phyloP scores from a whole-genome alignment of 306 rosid species.

The Cucumis hystrix region DNA sequence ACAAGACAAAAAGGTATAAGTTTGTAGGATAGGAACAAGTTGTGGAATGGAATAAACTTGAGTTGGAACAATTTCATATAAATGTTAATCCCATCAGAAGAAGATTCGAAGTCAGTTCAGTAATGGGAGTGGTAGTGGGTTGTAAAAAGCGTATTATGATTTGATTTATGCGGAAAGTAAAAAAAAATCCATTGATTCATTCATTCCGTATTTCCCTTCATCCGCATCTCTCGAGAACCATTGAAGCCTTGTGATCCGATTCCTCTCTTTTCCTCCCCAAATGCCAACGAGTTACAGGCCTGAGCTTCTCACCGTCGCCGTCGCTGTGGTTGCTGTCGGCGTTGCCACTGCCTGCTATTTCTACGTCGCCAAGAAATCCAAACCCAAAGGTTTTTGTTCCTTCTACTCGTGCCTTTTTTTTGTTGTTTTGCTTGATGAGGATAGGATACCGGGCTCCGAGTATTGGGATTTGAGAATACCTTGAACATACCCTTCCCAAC shows the following conservation, averaged over 20 bases:
- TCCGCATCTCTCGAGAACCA: not conserved
- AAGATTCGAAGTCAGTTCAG: not conserved
- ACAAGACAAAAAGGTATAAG: no score
- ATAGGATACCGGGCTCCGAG: not conserved
- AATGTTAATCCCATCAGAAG: not conserved
- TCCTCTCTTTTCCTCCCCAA: not conserved
- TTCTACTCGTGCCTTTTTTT: not conserved
- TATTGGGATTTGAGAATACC: not conserved
- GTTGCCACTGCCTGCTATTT: conserved; percentile 46
- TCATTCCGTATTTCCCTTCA: not conserved
- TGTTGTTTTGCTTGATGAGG: not conserved
- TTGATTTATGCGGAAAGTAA: not conserved
- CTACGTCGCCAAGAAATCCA: conserved; percentile 43
- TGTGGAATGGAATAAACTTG: no score
- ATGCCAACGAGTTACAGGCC: conserved; percentile 23
- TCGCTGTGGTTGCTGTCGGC: conserved; percentile 38
- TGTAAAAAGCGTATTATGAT: not conserved
- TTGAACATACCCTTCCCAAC: not conserved
- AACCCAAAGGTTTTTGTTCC: conserved; percentile 17
- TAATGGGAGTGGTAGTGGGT: not conserved
- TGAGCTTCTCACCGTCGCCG: conserved; percentile 32
- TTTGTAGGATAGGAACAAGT: no score
- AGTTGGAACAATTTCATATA: no score
- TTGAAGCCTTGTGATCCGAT: not conserved
- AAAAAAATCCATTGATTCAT: not conserved